Evolutionary conservation across 2,329 filamentous ascomycete species (phyloP), one percentile per base, ranked within the genome.

Genomic region (Ophiostoma sp.): DNA sequence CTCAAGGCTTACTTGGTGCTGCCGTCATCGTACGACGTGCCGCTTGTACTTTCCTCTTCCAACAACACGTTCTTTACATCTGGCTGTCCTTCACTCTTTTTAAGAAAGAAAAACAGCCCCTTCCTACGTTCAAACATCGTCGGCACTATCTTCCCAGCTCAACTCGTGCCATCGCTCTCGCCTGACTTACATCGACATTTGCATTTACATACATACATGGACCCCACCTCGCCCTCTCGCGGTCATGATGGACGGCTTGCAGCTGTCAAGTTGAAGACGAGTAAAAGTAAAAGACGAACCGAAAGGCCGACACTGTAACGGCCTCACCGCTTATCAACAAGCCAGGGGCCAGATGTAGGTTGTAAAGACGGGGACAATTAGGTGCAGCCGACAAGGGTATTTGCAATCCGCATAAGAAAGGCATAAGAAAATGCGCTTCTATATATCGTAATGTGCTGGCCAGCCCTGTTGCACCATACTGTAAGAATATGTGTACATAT

Each of bases 151-250:
- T 1, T 31, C 27, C 27, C 3, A 31, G 27, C 27, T 10, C 13
- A 39, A 15, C 35, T 65, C 62, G 35, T 65, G 62, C 10, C 62
- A 64, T 65, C 62, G 62, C 33, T 20, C 35, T 65, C 31, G 62
- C 35, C 7, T 65, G 54, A 23, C 6, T 17, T 10, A 33, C 62
- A 4, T 17, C 57, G 13, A 33, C 23, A 15, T 31, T 31, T 31
- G 27, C 27, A n/a, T 35, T n/a, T 65, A 20, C 62, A 65, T 39
- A 8, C 20, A 57, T 7, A n/a, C 20, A 20, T 7, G 17, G n/a
- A 57, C 62, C 62, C 35, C 62, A 65, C 62, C 35, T 65, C 62
- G 62, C 62, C 33, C 62, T 65, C 62, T 65, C 35, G 62, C 62
- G 62, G 20, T 31, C 17, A 65, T 39, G 3, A 48, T 17, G 15